Base-by-base conservation (phyloP, 2,329 filamentous ascomycete genomes). In the Penicillium sp. region DNA sequence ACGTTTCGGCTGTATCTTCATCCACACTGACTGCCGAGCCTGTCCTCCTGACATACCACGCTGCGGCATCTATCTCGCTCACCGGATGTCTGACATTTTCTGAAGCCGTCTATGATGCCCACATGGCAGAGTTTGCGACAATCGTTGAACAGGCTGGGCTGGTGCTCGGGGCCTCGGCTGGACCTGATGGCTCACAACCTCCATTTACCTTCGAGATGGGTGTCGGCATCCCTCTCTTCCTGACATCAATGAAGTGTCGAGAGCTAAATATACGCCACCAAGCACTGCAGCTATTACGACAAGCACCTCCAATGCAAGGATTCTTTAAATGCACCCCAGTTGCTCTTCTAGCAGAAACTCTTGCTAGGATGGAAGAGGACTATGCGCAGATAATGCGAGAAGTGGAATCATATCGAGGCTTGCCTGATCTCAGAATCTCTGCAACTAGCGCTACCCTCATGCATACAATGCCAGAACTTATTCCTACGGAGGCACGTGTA, bases 141-240 rank as follows among this genome's bases (percentile, higher is more conserved):
- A 65, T 67, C 10, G 49, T 67, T 8, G 54, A 62, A 14, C 54
- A 62, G 7, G 49, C 62, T 15, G 60, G 25, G 6, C 34, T 37
- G 10, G 54, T 52, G 7, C 63, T 69, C 2, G 10, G 41, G 14
- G n/a, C 55, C 6, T 60, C 57, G 4, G 31, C 56, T 2, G 41
- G 38, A 3, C 58, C 60, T 52, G 53, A 60, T 45, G 60, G 60
- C 6, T 34, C 39, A 3, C 62, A 63, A 28, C 60, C 65, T 4
- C 64, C 65, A n/a, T 70, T 70, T 31, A 67, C 55, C 6, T 70
- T 71, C 31, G 69, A 69, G n/a, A 57, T 63, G 49, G 64, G 67
- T 1, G 60, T 66, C 17, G 67, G 64, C 4, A 47, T 65, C 4
- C 63, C 67, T 3, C 50, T 73, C n/a, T 68, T 63, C 34, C 38